Conservation (phyloP, 371 early-diverging fungal species). For the Apophysomyces elegans region DNA sequence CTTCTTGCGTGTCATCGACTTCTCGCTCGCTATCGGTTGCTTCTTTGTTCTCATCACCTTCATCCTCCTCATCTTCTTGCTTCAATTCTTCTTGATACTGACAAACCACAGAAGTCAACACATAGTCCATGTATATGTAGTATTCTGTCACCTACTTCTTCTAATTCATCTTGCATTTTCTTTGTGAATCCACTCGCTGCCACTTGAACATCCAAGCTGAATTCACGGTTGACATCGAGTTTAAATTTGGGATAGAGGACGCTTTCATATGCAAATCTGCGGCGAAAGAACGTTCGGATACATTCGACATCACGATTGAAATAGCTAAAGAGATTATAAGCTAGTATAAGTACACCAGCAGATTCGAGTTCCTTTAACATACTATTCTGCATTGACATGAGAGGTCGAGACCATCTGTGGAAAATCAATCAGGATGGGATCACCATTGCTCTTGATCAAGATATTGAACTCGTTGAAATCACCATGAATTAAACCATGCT, state of each 20-base stretch:
- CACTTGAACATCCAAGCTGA: slow-evolving; percentile 92
- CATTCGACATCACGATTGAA: slow-evolving; percentile 99
- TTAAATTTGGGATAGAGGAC: slow-evolving; percentile 88
- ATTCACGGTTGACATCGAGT: slow-evolving; percentile 81
- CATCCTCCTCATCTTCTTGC: slow-evolving; percentile 40
- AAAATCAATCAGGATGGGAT: slow-evolving; percentile 97
- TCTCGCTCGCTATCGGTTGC: slow-evolving; percentile 34
- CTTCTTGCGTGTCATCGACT: slow-evolving; percentile 37
- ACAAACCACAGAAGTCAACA: neutral
- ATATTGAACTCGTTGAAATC: slow-evolving; percentile 99
- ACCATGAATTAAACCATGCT: slow-evolving; percentile 98
- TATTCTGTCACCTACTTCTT: slow-evolving; percentile 54
- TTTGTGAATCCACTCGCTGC: slow-evolving; percentile 95
- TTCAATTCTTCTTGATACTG: slow-evolving; percentile 59
- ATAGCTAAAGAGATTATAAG: slow-evolving; percentile 55
- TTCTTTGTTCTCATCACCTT: slow-evolving; percentile 29
- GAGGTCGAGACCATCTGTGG: slow-evolving; percentile 99
- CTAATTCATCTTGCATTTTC: slow-evolving; percentile 88
- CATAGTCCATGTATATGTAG: neutral
- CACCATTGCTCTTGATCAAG: slow-evolving; percentile 84
- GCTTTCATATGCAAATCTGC: slow-evolving; percentile 90
- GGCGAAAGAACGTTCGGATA: slow-evolving; percentile 93
- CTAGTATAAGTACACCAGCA: neutral
- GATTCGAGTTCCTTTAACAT: slow-evolving; percentile 15
- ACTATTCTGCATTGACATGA: slow-evolving; percentile 93